Percentiles rank a stretch among this genome's conserved stretches.
phyloP scores from a whole-genome alignment of 2,329 filamentous ascomycete species.

The Fusarium vanettenii region DNA sequence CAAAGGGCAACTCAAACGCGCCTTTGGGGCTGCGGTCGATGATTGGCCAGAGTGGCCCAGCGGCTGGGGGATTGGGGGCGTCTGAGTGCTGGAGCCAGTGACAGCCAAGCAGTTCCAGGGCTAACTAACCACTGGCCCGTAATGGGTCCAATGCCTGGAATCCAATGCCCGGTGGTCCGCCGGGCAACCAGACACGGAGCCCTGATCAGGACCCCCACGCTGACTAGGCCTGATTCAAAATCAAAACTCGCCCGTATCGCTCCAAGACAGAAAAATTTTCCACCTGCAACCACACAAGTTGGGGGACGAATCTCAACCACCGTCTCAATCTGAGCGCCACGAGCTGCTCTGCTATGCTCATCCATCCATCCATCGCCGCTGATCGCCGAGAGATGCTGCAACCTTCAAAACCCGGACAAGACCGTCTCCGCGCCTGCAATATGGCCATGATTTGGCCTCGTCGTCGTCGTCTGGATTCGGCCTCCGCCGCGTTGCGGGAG shows the following conservation, averaged over 20 bases:
- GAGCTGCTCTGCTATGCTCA: slow-evolving; percentile 10
- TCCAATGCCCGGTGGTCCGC: background rate
- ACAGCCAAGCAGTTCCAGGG: background rate
- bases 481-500: background rate
- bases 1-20: slow-evolving; percentile 30
- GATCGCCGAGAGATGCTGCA: slow-evolving; percentile 35
- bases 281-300: slow-evolving; percentile 40
- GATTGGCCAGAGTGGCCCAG: slow-evolving; percentile 17
- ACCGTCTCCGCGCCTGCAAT: background rate
- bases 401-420: slow-evolving; percentile 20
- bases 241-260: slow-evolving; percentile 43
- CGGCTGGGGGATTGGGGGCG: slow-evolving; percentile 20
- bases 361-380: slow-evolving; percentile 21
- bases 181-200: slow-evolving; percentile 16
- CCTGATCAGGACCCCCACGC: slow-evolving; percentile 39
- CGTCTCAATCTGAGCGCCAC: slow-evolving; percentile 27
- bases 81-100: slow-evolving; percentile 13
- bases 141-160: background rate
- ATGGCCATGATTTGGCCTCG: slow-evolving; percentile 16
- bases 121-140: background rate
- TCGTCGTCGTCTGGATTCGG: slow-evolving; percentile 15
- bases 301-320: slow-evolving; percentile 25
- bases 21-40: background rate
- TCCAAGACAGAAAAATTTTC: slow-evolving; percentile 22
- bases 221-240: slow-evolving; percentile 45